Evolutionary conservation across 768 basidiomycete genomes (phyloP), one percentile per base, ranked within the genome.

Genomic region (Paxillus involutus): DNA sequence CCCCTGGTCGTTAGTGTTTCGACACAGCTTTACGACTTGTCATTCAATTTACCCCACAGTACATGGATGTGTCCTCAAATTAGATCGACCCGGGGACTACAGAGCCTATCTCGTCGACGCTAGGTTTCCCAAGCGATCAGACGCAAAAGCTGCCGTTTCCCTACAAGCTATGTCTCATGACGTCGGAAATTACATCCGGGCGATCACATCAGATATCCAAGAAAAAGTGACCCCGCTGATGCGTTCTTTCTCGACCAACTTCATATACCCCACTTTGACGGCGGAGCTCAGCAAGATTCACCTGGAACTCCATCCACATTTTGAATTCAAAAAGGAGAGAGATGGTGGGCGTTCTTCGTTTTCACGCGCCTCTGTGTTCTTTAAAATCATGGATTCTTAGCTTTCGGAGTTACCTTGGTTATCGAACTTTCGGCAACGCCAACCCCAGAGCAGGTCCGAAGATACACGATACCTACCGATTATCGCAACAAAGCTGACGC

Each of bases 71-170:
- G 66, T 89, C 11, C 73, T 89, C 40, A 81, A 83, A 26, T 58
- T 90, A 6, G 75, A 78, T 40, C 77, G 80, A 26, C 79, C 80
- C 3, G 73, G 70, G 5, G 78, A 81, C 52, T 78, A 75, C 36
- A 75, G 71, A 41, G 81, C 84, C 0, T 90, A 77, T 58, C 65
- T 90, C 6, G 84, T 85, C 29, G 86, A 88, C n/a, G 73, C 83
- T 0, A 73, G 74, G 14, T 89, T 89, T 58, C 59, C 73, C 2
- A 85, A 81, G 60, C 81, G 81, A 3, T 68, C 71, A 0, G 87
- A 89, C 49, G 88, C 87, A n/a, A 88, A 85, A 65, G 75, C 78
- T 0, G 89, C 88, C 0, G 88, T 82, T 3, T 82, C 80, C 55
- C 67, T 90, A 21, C 72, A 82, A 14, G 88, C 86, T 0, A 80